A percentile compares a stretch with the other conserved stretches of the same genome.
Conservation (phyloP, 306 rosid species). For the Citrullus amarus region DNA sequence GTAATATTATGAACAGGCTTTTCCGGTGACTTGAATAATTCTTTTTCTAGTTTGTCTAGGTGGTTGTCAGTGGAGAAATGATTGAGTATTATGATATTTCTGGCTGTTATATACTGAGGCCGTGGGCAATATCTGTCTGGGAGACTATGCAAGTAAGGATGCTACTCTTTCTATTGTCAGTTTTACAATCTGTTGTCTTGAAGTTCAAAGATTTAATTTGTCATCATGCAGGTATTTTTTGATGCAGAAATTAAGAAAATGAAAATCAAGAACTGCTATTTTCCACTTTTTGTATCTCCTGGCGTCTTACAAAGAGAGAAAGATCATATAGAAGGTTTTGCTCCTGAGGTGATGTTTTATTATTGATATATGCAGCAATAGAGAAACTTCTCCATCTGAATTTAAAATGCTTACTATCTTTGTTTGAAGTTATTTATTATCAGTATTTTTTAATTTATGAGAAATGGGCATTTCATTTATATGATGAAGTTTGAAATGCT, state of each 20-base stretch:
- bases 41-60: conserved; percentile 29
- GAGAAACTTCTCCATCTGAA: not conserved
- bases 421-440: not conserved
- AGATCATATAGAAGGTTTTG: conserved; percentile 94
- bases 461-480: not conserved
- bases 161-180: not conserved
- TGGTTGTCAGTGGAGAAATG: conserved; percentile 85
- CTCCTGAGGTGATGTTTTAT: conserved; percentile 72
- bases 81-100: conserved; percentile 93
- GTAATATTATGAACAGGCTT: not conserved
- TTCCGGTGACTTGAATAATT: not conserved
- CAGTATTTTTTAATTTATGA: not conserved
- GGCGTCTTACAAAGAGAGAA: conserved; percentile 77
- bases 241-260: conserved; percentile 85
- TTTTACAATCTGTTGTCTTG: not conserved
- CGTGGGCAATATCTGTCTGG: conserved; percentile 89
- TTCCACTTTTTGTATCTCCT: conserved; percentile 83
- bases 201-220: not conserved
- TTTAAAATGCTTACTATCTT: not conserved
- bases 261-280: conserved; percentile 86
- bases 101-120: conserved; percentile 91
- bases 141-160: conserved; percentile 77
- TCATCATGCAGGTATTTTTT: conserved; percentile 50
- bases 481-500: not conserved
- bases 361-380: not conserved